Conservation (phyloP, 2,329 filamentous ascomycete species). For the Alternaria hordeiaustralica region DNA sequence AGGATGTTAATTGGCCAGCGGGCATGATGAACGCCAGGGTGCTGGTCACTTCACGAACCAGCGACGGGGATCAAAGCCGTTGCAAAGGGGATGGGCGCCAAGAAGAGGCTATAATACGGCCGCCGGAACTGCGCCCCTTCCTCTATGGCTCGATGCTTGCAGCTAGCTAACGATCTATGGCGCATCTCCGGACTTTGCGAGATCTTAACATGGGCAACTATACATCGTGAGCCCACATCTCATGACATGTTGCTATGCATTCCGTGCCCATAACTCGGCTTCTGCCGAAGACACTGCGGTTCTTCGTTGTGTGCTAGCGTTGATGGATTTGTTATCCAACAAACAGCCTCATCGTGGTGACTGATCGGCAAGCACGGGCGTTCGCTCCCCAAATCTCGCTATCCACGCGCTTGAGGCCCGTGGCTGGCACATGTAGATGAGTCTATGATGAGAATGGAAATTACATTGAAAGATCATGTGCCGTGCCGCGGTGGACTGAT, state of each 20-base stretch:
- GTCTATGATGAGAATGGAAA: neutral
- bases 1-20: neutral
- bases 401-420: neutral
- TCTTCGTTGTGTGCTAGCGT: neutral
- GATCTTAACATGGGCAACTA: neutral
- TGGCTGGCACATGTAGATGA: constrained; percentile 1
- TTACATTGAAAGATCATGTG: neutral
- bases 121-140: neutral
- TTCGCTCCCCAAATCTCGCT: neutral
- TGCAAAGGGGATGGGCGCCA: constrained; percentile 1
- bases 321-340: neutral
- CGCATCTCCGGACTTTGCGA: neutral
- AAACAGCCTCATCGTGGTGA: neutral
- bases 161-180: neutral
- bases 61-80: neutral
- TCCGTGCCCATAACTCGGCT: neutral
- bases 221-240: neutral
- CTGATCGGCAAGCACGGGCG: neutral
- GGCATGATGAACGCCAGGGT: constrained; percentile 2
- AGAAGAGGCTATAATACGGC: constrained; percentile 1
- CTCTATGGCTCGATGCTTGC: neutral
- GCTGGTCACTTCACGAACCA: neutral
- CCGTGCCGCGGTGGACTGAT: neutral
- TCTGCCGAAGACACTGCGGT: neutral
- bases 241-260: neutral